A percentile compares a stretch with the other conserved stretches of the same genome.
Evolutionary conservation across 805 yeast genomes (phyloP).

Genomic region (Candida nemodendra): DNA sequence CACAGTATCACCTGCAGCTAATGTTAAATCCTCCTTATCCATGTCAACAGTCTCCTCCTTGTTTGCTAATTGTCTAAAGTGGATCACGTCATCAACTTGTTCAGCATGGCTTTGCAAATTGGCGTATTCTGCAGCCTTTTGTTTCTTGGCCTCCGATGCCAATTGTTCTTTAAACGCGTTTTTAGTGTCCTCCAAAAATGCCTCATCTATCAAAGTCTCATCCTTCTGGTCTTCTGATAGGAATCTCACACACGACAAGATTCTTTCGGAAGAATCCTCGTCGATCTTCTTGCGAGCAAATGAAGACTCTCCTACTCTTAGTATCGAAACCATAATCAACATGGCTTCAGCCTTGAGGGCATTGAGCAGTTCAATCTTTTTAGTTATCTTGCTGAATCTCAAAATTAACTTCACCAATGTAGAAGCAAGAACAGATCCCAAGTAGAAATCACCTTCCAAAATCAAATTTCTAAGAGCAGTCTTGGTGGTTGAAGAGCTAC

Average conservation of each 20-base stretch:
- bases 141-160: conserved; percentile 55
- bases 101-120: conserved; percentile 63
- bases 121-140: conserved; percentile 53
- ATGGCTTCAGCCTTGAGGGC: conserved; percentile 94
- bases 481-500: conserved; percentile 27
- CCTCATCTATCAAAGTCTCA: conserved; percentile 49
- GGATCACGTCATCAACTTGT: conserved; percentile 74
- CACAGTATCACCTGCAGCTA: conserved; percentile 50
- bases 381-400: conserved; percentile 60
- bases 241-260: conserved; percentile 79
- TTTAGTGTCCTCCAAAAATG: conserved; percentile 85
- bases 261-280: conserved; percentile 96
- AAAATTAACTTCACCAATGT: conserved; percentile 86
- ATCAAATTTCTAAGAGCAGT: conserved; percentile 83
- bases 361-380: conserved; percentile 56
- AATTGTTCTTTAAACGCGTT: conserved; percentile 78
- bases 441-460: conserved; percentile 84
- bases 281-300: conserved; percentile 75
- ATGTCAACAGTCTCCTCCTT: conserved; percentile 41
- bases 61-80: conserved; percentile 74
- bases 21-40: conserved; percentile 57
- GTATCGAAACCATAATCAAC: conserved; percentile 85
- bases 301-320: conserved; percentile 80
- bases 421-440: conserved; percentile 83
- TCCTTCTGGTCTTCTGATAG: conserved; percentile 63